Conservation (phyloP, 768 basidiomycete genomes). For the Termitomyces sp. region DNA sequence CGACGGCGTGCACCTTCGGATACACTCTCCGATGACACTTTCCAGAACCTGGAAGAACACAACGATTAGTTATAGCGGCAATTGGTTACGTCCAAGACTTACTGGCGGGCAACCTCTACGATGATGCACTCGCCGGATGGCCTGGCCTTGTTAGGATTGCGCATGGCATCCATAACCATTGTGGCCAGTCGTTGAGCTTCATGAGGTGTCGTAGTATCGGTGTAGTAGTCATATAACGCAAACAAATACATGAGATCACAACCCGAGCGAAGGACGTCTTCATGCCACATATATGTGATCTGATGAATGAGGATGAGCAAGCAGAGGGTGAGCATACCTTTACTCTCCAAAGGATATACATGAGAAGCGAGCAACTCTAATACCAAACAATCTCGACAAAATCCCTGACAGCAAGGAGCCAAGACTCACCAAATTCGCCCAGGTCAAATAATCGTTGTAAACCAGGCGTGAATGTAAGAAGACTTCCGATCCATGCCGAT, state of each 20-base stretch:
- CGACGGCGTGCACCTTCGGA: background rate
- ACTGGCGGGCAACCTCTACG: background rate
- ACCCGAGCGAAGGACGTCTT: background rate
- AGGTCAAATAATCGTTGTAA: conserved; percentile 34
- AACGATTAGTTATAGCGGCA: background rate
- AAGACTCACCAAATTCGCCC: conserved; percentile 26
- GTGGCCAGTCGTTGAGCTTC: background rate
- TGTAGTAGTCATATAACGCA: background rate
- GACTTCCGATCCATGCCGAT: conserved; percentile 23
- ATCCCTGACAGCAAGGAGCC: background rate
- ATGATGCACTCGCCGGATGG: background rate
- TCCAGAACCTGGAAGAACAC: background rate
- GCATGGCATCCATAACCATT: background rate
- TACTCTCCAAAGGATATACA: conserved; percentile 26
- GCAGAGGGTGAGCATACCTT: conserved; percentile 20
- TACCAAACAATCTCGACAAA: background rate
- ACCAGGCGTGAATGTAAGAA: conserved; percentile 27
- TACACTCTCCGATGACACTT: background rate
- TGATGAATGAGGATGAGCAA: background rate
- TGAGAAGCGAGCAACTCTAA: conserved; percentile 34
- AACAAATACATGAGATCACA: background rate
- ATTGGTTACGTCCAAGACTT: background rate
- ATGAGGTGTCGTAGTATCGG: background rate
- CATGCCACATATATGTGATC: background rate
- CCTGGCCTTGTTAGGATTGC: background rate